phyloP scores from a whole-genome alignment of 192 early-diverging fungal genomes.

The Podila minutissima region DNA sequence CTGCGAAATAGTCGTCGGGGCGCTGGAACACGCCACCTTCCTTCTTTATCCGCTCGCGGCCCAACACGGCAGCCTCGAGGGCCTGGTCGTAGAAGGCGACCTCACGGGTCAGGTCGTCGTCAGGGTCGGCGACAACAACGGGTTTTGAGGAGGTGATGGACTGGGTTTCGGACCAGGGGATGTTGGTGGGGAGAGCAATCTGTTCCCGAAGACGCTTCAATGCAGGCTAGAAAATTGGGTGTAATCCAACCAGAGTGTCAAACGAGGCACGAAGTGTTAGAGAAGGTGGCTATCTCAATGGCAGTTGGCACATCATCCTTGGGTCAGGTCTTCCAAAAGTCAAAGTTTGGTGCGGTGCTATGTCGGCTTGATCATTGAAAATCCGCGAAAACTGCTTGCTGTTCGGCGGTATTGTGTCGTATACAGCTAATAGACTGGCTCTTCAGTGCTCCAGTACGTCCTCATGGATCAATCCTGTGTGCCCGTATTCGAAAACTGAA shows the following conservation, averaged over 20 bases:
- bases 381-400: background rate
- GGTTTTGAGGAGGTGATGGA: conserved; percentile 66
- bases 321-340: too few species aligned
- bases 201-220: conserved; percentile 67
- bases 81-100: conserved; percentile 95
- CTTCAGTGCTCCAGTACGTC: conserved; percentile 16
- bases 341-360: too few species aligned
- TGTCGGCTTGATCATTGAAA: too few species aligned
- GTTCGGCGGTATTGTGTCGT: conserved; percentile 31
- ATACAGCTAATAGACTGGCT: conserved; percentile 2
- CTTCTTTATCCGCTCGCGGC: conserved; percentile 67
- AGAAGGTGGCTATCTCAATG: too few species aligned
- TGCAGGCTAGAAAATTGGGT: conserved; percentile 54
- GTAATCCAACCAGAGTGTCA: too few species aligned
- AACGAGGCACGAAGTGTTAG: too few species aligned
- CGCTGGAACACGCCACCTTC: conserved; percentile 80
- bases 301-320: too few species aligned
- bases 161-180: conserved; percentile 80
- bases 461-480: conserved; percentile 14
- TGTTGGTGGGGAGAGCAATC: conserved; percentile 61
- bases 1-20: conserved; percentile 97
- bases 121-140: conserved; percentile 65
- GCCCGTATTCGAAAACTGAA: too few species aligned
- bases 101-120: conserved; percentile 94
- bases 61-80: conserved; percentile 77